These are phyloP conservation scores for Boletus calvinii DNA, from an alignment of 1,284 basidiomycete species.

Conservation along the genomic window DNA sequence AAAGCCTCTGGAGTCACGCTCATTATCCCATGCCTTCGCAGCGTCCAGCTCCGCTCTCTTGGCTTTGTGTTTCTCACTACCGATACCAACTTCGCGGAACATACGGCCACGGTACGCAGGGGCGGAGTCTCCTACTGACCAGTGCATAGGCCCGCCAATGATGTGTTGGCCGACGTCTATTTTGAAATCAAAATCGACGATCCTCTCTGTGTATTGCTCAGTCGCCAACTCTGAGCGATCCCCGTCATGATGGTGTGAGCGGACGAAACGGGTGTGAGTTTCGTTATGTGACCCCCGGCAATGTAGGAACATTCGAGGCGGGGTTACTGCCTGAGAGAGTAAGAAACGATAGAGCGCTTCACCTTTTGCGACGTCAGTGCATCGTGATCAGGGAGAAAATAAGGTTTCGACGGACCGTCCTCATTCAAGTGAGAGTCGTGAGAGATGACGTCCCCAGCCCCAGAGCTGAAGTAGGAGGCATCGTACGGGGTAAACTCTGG, in stretches of 20 bases:
- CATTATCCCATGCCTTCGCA: conserved; percentile 34
- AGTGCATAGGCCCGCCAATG: conserved; percentile 42
- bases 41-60: conserved; percentile 32
- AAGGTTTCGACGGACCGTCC: conserved; percentile 47
- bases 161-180: conserved; percentile 48
- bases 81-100: conserved; percentile 46
- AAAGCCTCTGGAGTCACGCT: conserved; percentile 36
- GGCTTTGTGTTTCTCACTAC: conserved; percentile 32
- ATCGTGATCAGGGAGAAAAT: neutral
- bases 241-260: conserved; percentile 37
- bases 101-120: conserved; percentile 58
- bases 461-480: conserved; percentile 55
- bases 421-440: conserved; percentile 71
- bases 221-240: conserved; percentile 36
- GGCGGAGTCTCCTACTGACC: conserved; percentile 50
- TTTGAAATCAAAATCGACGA: conserved; percentile 65
- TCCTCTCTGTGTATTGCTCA: conserved; percentile 51
- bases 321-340: conserved; percentile 50
- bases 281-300: conserved; percentile 62
- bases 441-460: conserved; percentile 55
- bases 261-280: conserved; percentile 48
- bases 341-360: conserved; percentile 75
- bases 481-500: conserved; percentile 63
- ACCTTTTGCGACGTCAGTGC: conserved; percentile 39
- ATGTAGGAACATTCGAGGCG: conserved; percentile 51